phyloP scores from a whole-genome alignment of 176 grass and related monocot genomes.

The Avena atlantica region DNA sequence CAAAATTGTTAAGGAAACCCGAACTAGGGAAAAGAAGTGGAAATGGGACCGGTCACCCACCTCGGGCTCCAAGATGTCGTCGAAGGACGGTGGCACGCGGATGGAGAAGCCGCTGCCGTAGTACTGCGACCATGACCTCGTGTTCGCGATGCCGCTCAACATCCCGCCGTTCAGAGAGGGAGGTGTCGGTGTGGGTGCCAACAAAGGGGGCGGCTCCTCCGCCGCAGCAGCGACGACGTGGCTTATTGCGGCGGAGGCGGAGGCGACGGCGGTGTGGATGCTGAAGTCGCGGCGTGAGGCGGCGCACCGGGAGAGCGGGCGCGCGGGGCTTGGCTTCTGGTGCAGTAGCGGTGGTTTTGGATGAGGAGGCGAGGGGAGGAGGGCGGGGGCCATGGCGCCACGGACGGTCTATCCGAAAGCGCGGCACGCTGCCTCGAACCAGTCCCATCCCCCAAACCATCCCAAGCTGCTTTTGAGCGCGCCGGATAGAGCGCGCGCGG shows the following conservation, averaged over 20 bases:
- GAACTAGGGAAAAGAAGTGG: not conserved
- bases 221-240: conserved; percentile 29
- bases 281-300: conserved; percentile 62
- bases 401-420: conserved; percentile 28
- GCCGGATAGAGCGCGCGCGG: too few species aligned
- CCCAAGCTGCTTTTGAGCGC: too few species aligned
- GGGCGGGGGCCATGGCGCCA: conserved; percentile 67
- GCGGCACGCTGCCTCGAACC: not conserved
- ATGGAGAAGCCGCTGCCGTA: conserved; percentile 94
- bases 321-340: conserved; percentile 16
- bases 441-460: too few species aligned
- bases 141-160: conserved; percentile 78
- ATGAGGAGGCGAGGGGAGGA: conserved; percentile 44
- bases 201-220: conserved; percentile 37
- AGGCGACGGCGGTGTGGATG: conserved; percentile 47
- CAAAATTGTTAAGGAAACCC: not conserved
- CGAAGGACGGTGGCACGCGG: conserved; percentile 84
- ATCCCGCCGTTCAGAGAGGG: not conserved
- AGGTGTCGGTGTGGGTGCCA: not conserved
- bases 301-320: conserved; percentile 21
- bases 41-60: conserved; percentile 45
- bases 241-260: conserved; percentile 39
- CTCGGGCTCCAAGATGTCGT: conserved; percentile 97
- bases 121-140: conserved; percentile 86
- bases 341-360: conserved; percentile 33